Conservation (phyloP, 2,329 filamentous ascomycete genomes). For the Sphaceloma murrayae region DNA sequence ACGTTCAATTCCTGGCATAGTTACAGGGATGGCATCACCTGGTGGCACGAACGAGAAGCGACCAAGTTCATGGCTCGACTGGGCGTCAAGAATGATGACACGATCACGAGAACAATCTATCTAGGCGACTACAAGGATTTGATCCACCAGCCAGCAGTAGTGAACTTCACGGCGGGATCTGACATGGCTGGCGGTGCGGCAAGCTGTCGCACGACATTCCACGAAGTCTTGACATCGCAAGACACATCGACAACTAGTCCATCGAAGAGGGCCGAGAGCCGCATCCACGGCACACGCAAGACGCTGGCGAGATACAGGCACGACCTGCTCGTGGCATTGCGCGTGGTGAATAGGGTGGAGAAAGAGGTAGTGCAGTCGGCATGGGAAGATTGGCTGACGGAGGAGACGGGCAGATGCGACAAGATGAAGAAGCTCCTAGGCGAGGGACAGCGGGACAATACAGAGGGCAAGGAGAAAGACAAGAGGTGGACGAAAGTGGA, state of each 20-base stretch:
- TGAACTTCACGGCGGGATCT: conserved; percentile 21
- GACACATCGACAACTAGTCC: conserved; percentile 15
- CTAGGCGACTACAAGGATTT: conserved; percentile 66
- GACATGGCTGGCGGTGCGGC: conserved; percentile 5
- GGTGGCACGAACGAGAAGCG: conserved; percentile 79
- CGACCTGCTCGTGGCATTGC: conserved; percentile 80
- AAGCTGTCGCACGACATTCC: conserved; percentile 28
- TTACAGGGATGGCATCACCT: conserved; percentile 61
- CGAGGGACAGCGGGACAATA: conserved; percentile 24
- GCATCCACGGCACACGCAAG: conserved; percentile 71
- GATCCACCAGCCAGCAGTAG: conserved; percentile 29
- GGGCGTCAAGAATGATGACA: conserved; percentile 65
- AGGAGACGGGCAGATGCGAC: conserved; percentile 68
- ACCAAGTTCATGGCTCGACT: conserved; percentile 70
- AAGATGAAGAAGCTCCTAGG: conserved; percentile 46
- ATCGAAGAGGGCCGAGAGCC: conserved; percentile 25
- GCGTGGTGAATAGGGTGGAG: conserved; percentile 83
- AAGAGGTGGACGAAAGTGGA: conserved; percentile 3
- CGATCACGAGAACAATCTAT: conserved; percentile 81
- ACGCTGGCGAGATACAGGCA: conserved; percentile 76
- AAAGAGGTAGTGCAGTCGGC: conserved; percentile 74
- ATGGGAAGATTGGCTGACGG: conserved; percentile 85
- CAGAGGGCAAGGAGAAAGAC: conserved; percentile 21
- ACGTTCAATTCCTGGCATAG: conserved; percentile 66
- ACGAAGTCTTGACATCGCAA: conserved; percentile 21